phyloP scores from a whole-genome alignment of 345 rosid genomes.

The Luvunga scandens region DNA sequence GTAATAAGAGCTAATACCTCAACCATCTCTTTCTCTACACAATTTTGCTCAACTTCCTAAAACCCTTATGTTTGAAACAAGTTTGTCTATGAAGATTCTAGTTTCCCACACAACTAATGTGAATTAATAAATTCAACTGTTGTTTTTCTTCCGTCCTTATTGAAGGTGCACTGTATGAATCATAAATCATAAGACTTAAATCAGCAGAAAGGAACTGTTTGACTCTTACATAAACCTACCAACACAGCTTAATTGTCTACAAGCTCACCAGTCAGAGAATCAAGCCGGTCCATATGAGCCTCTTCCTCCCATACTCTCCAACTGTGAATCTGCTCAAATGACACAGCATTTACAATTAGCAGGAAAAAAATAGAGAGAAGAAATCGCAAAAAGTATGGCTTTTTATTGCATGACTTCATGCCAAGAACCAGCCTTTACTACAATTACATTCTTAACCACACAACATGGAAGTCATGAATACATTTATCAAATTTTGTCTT shows the following conservation, averaged over 20 bases:
- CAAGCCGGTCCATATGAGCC: conserved; percentile 65
- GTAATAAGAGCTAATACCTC: background rate
- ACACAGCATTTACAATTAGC: conserved; percentile 13
- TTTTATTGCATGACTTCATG: background rate
- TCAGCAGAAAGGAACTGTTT: background rate
- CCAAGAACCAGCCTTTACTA: background rate
- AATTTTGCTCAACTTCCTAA: conserved; percentile 4
- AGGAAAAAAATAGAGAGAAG: background rate
- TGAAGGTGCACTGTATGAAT: background rate
- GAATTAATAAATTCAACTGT: background rate
- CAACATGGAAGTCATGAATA: background rate
- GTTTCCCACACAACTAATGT: background rate
- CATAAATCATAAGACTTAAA: conserved; percentile 3
- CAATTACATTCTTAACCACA: background rate
- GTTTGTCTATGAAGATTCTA: background rate
- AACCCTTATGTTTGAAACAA: background rate
- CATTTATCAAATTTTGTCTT: background rate
- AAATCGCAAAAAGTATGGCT: background rate
- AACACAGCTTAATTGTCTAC: background rate
- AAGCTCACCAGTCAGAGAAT: conserved; percentile 58
- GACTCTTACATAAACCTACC: background rate
- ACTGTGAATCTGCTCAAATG: conserved; percentile 67
- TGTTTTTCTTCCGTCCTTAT: background rate
- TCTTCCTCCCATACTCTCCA: conserved; percentile 95
- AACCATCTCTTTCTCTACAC: background rate